Base-by-base conservation (phyloP, 1,139 yeast genomes). In the Taiozyma sp. region DNA sequence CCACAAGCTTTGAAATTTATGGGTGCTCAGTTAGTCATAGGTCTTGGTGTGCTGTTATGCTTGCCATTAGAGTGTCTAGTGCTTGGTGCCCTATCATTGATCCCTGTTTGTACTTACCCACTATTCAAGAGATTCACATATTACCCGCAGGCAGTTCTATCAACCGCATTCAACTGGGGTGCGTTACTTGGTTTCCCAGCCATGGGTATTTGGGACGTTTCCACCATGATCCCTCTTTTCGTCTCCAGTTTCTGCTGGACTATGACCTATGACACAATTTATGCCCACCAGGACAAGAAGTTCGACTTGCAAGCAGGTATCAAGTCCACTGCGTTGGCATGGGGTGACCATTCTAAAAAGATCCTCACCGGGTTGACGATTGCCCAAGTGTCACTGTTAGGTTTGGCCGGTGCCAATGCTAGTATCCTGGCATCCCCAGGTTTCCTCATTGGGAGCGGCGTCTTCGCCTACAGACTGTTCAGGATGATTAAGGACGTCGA, bases 261-360 rank as follows among this genome's bases (percentile, higher is more conserved):
- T 58, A 86, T 95, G 88, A 83, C 86, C 48, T 95, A 95, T 68
- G 99, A 95, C 67, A 88, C 98, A 3, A 82, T 95, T 43, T 95
- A 95, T 67, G 99, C 99, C 1, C 99, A 95, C 67, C 99, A 95
- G 71, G 99, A 95, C 68, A 95, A 95, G 70, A 71, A 69, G 53
- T 95, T 85, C 62, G 99, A 95, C 67, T 71, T 86, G 49, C 73
- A 77, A 50, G 98, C 96, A 0, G 98, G 98, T 8, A 86, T 95
- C 58, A 90, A 91, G 67, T 88, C 97, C 2, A 89, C 98, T 1
- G 99, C 99, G 5, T 76, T 93, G 60, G 89, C 85, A 6, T 93
- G 99, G 98, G 95, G 95, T 3, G 79, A 78, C 22, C 77, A 79
- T 35, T 80, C 96, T 1, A 89, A 85, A 63, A 78, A 83, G 5